Evolutionary conservation across 306 rosid species (phyloP), one percentile per base, ranked within the genome.

Genomic region (Begonia loranthoides): DNA sequence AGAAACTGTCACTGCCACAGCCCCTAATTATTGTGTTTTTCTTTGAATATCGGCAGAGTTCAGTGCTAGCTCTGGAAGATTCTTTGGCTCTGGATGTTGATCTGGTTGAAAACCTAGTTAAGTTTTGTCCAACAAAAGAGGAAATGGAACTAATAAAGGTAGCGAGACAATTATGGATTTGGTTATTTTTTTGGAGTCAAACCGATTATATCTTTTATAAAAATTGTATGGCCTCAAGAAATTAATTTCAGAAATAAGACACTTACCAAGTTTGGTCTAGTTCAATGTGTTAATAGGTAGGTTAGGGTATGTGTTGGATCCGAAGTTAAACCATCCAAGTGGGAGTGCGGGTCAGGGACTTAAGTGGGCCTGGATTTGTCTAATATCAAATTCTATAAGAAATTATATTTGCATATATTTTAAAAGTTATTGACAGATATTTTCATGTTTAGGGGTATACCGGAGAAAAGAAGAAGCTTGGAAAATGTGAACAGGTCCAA

Each of bases 71-170:
- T 60, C 73, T 88, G 54, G 93, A 88, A 57, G 93, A 88, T 45
- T 68, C 93, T 22, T 22, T 22, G 17, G 80, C 78, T 2, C 56
- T 88, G 21, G 97, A 84, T 71, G 66, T 44, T 43, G 95, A 79
- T 71, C 95, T 77, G 72, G 89, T 84, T 61, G 97, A 88, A 70
- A 88, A 88, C 68, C 83, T 88, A 53, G 69, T 88, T 61, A 88
- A 88, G 76, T 88, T 81, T 62, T 84, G 96, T 71, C 97, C 97
- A 19, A 77, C 84, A 17, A 75, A 81, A 74, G 95, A 84, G 87
- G 97, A 88, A 78, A 84, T 88, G 74, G 89, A 88, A 67, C 41
- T 77, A 60, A 79, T 89, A 48, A 89, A 82, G 97, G 97, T 89
- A 48, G 40, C 76, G 51, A 51, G 60, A 53, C 44, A 51, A 13